A percentile compares a stretch with the other conserved stretches of the same genome.
These are phyloP conservation scores for Phialemoniopsis sp. DNA, from an alignment of 2,329 filamentous ascomycete species.

Conservation along the genomic window DNA sequence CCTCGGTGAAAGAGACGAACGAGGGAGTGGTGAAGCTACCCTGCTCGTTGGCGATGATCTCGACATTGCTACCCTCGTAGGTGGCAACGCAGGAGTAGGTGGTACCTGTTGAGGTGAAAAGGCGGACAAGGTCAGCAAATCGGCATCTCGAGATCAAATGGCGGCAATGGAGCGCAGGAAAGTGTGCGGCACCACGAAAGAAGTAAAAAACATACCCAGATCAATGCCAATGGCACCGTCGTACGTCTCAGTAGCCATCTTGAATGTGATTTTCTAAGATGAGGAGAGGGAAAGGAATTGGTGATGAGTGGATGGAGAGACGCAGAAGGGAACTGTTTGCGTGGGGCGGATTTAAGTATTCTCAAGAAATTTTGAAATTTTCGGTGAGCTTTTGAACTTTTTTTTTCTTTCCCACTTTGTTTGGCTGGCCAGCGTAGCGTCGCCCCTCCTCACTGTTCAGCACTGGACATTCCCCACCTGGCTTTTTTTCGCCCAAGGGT, in stretches of 20 bases:
- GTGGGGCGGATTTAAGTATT: slow-evolving; percentile 2
- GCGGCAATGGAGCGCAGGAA: slow-evolving; percentile 7
- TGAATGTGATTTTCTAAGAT: slow-evolving; percentile 29
- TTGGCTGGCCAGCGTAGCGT: too few species aligned
- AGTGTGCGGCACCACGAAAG: slow-evolving; percentile 4
- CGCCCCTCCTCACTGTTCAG: too few species aligned
- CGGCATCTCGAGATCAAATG: slow-evolving; percentile 7
- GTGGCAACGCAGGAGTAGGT: slow-evolving; percentile 99
- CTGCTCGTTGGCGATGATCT: slow-evolving; percentile 99
- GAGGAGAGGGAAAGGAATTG: slow-evolving; percentile 1
- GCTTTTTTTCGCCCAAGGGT: too few species aligned
- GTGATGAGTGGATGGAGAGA: not conserved
- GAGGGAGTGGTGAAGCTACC: slow-evolving; percentile 98
- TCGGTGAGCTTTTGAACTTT: slow-evolving; percentile 4
- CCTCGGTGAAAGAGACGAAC: slow-evolving; percentile 97
- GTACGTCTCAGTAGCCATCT: slow-evolving; percentile 97
- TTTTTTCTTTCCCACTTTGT: slow-evolving; percentile 1
- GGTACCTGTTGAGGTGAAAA: slow-evolving; percentile 60
- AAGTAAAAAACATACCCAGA: slow-evolving; percentile 66
- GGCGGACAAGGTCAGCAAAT: slow-evolving; percentile 13
- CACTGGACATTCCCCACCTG: too few species aligned
- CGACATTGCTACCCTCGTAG: slow-evolving; percentile 99
- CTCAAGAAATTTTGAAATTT: slow-evolving; percentile 2
- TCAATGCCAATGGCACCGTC: slow-evolving; percentile 99
- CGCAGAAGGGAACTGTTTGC: not conserved